Base-by-base conservation (phyloP, 148 eudicot species). In the Heliosperma pusillum region DNA sequence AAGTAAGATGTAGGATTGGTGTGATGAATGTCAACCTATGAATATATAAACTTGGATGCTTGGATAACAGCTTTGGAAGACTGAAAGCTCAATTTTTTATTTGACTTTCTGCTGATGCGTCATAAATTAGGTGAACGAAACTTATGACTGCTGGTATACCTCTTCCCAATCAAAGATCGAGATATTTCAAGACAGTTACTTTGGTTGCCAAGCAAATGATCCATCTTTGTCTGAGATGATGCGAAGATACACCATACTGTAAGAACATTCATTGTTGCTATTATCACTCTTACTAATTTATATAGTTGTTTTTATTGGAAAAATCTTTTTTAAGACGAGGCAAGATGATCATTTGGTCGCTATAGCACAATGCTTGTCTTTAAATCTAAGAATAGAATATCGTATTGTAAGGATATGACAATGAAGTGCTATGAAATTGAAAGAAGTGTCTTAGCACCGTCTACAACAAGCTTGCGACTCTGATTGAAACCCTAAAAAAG, bases 61-160 rank as follows among this genome's bases (percentile, higher is more conserved):
- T 33, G 69, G n/a, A 66, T n/a, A 8, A 7, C n/a, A 26, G 67
- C 19, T 63, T 20, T 25, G 20, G 60, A 15, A 47, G 67, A 16
- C 42, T 73, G 33, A 72, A 50, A 70, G 4, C 30, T 3, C 7
- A 77, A 77, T 4, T 52, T 17, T 66, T 20, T 0, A 71, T 50
- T 1, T 70, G 21, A 22, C 73, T 24, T 65, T 73, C 44, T 65
- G 25, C 70, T 71, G 69, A 40, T 42, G 0, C 68, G 42, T 74
- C 29, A 17, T 74, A 44, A 26, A 72, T 72, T 74, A 96, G 99
- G 97, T 96, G 69, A 96, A 96, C 78, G 87, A 89, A 80, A 96
- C 97, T 69, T 96, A 96, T 71, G 92, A 96, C 74, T 96, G 99
- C 85, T 92, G 94, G 97, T 96, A 96, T 85, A 83, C 90, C 30